Base-by-base conservation (phyloP, 1,284 basidiomycete genomes). In the Rhizoctonia solani region DNA sequence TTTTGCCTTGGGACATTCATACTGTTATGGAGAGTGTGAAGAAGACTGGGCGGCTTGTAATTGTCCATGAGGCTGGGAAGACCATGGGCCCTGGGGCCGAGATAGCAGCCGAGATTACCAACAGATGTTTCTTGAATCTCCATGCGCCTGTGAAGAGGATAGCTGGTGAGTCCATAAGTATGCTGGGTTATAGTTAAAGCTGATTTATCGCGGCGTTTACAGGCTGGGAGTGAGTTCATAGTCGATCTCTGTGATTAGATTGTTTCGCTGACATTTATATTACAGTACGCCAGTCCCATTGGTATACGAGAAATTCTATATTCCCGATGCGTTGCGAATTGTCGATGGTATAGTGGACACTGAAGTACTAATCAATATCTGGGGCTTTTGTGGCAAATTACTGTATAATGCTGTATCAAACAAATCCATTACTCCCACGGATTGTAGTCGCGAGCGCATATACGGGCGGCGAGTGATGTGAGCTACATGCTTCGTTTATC, bases 21-120 rank as follows among this genome's bases (percentile, higher is more conserved):
- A 88, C 87, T 0, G 79, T 96, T 37, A 81, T 85, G n/a, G 87
- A 91, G 74, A 92, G 91, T 71, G 92, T 95, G 21, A 83, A 83
- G 67, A 85, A 87, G 69, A 95, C 93, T 0, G 90, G 93, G 0
- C 79, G 93, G 27, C 81, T 94, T 66, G 87, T 96, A n/a, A 82
- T 96, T 54, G 92, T 95, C 11, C 94, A 96, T 74, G 93, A 96
- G 77, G 94, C 94, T 2, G 88, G 92, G 1, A 84, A 86, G 74
- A 92, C 89, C 2, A 91, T 86, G 2, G 90, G 93, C 29, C 89
- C 88, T n/a, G 93, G 92, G 6, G 88, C 88, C 21, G 92, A 96
- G 74, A 89, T 96, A 52, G 87, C 88, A 11, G 90, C 92, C 0
- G 91, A 95, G 77, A 81, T 96, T 8, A 90, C 92, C 77, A 88